Evolutionary conservation across 495 filamentous ascomycete species (phyloP), one percentile per base, ranked within the genome.

Genomic region (Pseudomonodictys pantanalensis): DNA sequence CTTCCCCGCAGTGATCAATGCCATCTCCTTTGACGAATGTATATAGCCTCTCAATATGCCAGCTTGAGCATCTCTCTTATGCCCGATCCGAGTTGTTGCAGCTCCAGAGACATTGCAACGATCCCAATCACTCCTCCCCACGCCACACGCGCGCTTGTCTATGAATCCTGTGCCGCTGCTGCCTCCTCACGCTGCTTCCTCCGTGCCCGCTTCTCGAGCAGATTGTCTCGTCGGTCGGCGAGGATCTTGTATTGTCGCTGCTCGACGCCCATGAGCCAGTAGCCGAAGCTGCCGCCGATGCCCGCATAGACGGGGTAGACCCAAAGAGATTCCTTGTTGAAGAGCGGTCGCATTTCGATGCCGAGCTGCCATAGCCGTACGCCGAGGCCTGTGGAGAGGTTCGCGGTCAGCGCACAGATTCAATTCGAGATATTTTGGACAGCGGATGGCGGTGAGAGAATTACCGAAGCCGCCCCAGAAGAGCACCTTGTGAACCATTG

Each of bases 401-500:
- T 23, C n/a, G 17, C 23, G 6, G 12, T 28, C 26, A 56, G 23
- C 44, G 58, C 62, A 66, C 59, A 33, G 38, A n/a, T 20, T 62
- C 50, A 44, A 17, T 20, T 10, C 9, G 45, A 10, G 24, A 44
- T 11, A 8, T 33, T 22, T 58, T 22, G 47, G 23, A 18, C 26
- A 12, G 47, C 47, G 33, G 38, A 28, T 24, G 32, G 29, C 47
- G 38, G 43, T 47, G 38, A 45, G 59, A 48, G 43, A 44, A 29
- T 46, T 86, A 98, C 93, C 93, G 85, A 97, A 96, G 82, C 89
- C 87, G 69, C 83, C 82, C 93, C 93, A 98, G 84, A 97, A 96
- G 74, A 96, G 75, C 74, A 96, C 81, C 78, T 91, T 90, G 80
- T 86, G 81, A 67, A 87, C 83, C 83, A 84, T 82, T 60, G 42